Evolutionary conservation across 345 rosid genomes (phyloP).

Genomic region (Adansonia digitata): DNA sequence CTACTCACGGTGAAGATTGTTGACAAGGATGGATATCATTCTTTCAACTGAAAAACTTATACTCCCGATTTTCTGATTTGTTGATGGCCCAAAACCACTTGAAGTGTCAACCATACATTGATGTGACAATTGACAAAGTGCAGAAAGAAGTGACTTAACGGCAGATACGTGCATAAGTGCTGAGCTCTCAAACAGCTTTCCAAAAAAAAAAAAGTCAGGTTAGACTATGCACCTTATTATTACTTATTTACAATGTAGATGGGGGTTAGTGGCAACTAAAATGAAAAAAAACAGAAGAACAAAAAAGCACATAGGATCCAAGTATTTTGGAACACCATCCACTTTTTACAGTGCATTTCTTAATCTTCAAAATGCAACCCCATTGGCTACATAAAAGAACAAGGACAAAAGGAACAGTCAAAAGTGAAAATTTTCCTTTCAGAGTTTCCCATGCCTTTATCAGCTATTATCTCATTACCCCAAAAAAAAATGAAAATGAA

Average conservation of each 20-base stretch:
- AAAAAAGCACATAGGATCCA: neutral
- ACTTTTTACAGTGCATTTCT: neutral
- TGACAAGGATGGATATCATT: conserved; percentile 86
- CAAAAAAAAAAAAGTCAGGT: conserved; percentile 32
- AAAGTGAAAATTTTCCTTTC: neutral
- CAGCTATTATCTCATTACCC: neutral
- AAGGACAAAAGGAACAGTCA: neutral
- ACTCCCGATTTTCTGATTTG: conserved; percentile 72
- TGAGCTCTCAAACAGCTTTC: conserved; percentile 95
- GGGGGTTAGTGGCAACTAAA: neutral
- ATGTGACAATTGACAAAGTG: conserved; percentile 73
- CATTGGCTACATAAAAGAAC: neutral
- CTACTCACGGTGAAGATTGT: conserved; percentile 91
- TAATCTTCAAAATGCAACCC: neutral
- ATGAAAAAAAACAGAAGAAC: neutral
- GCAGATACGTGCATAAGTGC: conserved; percentile 94
- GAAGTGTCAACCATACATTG: conserved; percentile 77
- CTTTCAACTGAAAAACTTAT: conserved; percentile 87
- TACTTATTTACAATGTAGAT: neutral
- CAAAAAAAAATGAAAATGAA: neutral
- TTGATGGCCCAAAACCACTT: conserved; percentile 62
- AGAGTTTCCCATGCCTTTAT: neutral
- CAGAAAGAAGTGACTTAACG: conserved; percentile 92
- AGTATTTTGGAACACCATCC: neutral
- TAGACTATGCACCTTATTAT: conserved; percentile 26